Evolutionary conservation across 306 rosid species (phyloP).

Genomic region (Crataegus laevigata): DNA sequence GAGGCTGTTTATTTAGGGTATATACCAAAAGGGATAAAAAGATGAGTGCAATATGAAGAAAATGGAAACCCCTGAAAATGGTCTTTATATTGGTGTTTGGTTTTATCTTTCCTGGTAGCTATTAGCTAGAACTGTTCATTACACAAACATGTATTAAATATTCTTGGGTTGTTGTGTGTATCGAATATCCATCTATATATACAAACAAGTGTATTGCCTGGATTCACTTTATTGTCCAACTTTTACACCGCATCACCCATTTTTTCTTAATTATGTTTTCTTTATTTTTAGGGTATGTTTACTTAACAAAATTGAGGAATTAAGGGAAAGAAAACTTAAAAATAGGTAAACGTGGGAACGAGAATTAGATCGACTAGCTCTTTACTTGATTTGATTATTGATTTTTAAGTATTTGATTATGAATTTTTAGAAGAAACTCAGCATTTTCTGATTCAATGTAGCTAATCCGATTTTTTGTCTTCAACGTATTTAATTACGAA

Average conservation of each 20-base stretch:
- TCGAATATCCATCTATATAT: not conserved
- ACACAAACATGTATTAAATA: not conserved
- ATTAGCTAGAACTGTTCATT: not conserved
- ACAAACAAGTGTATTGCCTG: not conserved
- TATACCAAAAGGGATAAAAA: slow-evolving; percentile 47
- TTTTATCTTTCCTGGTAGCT: slow-evolving; percentile 2
- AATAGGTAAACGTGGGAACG: not conserved
- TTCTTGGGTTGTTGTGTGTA: not conserved
- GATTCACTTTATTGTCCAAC: slow-evolving; percentile 7
- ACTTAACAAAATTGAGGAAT: not conserved
- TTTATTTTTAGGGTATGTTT: no score
- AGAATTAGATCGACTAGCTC: not conserved
- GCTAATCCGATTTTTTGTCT: no score
- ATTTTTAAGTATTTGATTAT: not conserved
- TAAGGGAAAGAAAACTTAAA: not conserved
- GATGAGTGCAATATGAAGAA: slow-evolving; percentile 25
- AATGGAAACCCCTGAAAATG: slow-evolving; percentile 27
- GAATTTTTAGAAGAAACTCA: not conserved
- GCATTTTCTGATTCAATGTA: no score
- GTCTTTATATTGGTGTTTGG: slow-evolving; percentile 5
- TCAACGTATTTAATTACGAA: no score
- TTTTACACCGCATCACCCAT: not conserved
- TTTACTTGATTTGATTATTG: not conserved
- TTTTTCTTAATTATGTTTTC: no score
- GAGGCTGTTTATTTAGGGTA: slow-evolving; percentile 28